Evolutionary conservation across 768 basidiomycete genomes (phyloP).

Genomic region (Trametes gibbosa): DNA sequence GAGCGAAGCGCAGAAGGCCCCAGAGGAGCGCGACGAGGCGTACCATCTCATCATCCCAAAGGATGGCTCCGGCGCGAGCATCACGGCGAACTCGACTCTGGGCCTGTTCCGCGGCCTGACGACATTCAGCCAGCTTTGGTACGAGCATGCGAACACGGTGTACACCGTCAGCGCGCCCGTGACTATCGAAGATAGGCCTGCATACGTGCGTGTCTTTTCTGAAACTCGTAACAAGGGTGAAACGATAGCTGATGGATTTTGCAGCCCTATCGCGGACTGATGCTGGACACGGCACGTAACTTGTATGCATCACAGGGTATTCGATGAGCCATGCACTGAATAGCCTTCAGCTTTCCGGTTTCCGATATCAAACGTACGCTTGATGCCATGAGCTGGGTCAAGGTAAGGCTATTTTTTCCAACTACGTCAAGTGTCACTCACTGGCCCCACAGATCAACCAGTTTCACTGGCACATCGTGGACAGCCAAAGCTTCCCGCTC

Average conservation of each 20-base stretch:
- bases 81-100: conserved; percentile 61
- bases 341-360: conserved; percentile 50
- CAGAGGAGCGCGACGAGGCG: conserved; percentile 53
- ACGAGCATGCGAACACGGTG: conserved; percentile 42
- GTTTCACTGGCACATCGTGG: conserved; percentile 49
- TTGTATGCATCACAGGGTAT: conserved; percentile 29
- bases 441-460: conserved; percentile 38
- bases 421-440: neutral
- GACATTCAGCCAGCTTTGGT: conserved; percentile 71
- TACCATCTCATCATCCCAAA: conserved; percentile 57
- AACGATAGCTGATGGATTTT: neutral
- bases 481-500: conserved; percentile 52
- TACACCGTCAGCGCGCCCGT: conserved; percentile 59
- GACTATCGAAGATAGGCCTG: conserved; percentile 59
- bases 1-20: conserved; percentile 47
- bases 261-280: conserved; percentile 72
- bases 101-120: conserved; percentile 71
- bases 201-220: conserved; percentile 50
- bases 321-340: neutral
- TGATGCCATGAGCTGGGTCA: conserved; percentile 60
- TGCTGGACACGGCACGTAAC: conserved; percentile 80
- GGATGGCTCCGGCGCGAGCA: conserved; percentile 50
- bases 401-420: conserved; percentile 9
- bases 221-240: no score
- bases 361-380: conserved; percentile 64